phyloP scores from a whole-genome alignment of 2,329 filamentous ascomycete species.

The Sarocladiaceae sp. region DNA sequence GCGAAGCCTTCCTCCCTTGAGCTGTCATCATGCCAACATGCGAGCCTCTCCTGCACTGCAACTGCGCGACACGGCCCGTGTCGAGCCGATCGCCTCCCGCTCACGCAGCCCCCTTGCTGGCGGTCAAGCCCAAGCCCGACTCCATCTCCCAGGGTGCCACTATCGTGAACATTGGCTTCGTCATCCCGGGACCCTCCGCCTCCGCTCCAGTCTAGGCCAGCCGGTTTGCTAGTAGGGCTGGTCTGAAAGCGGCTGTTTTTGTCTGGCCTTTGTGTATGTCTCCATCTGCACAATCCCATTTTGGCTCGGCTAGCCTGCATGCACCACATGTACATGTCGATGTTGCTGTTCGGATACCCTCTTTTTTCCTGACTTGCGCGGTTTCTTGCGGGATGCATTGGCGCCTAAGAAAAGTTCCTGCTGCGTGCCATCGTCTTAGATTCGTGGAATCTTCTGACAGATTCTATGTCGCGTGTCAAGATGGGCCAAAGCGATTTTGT shows the following conservation, averaged over 20 bases:
- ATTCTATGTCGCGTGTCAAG: too few species aligned
- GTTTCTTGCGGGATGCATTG: constrained; percentile 5
- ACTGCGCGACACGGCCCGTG: background rate
- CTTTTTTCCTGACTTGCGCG: background rate
- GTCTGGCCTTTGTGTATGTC: too few species aligned
- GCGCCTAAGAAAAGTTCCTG: background rate
- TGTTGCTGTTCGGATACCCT: background rate
- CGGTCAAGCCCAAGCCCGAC: constrained; percentile 5
- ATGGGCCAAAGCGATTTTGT: too few species aligned
- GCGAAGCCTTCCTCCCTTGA: background rate
- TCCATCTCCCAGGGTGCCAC: background rate
- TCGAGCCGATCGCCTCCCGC: background rate
- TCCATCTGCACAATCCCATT: background rate
- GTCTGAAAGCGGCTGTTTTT: background rate
- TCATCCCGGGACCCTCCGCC: background rate
- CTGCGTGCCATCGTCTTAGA: constrained; percentile 3
- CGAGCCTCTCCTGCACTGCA: background rate
- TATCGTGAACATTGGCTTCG: constrained; percentile 1
- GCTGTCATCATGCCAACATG: background rate
- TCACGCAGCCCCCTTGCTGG: background rate
- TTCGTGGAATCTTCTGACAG: constrained; percentile 1
- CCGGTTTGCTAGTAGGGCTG: background rate
- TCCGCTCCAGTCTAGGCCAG: background rate
- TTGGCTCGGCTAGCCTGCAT: background rate
- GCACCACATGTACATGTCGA: background rate